Base-by-base conservation (phyloP, 2,329 filamentous ascomycete genomes). In the Aureobasidium zeae region DNA sequence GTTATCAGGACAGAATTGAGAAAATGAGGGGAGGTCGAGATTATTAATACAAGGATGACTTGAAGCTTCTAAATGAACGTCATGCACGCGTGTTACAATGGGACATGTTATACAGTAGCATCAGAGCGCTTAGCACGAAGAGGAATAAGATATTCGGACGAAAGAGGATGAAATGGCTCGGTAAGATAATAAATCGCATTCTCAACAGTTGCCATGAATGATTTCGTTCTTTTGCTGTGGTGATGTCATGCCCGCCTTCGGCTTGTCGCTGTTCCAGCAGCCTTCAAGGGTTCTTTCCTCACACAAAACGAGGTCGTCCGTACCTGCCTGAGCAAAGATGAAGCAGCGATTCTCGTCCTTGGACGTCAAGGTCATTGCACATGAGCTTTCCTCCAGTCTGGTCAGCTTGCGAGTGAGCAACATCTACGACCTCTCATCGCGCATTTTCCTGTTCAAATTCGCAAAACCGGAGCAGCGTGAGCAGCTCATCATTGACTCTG, bases 381-480 rank as follows among this genome's bases (percentile, higher is more conserved):
- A 94, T 62, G 91, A 98, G 74, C 83, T 98, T 50, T 81, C 86
- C 48, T 70, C 76, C 50, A 76, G 74, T 51, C 74, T 98, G 43
- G 77, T 82, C 47, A 77, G 78, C 47, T 73, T 96, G 49, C 84
- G 91, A 51, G 76, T 96, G 38, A 79, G 85, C 50, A 98, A 98
- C 60, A 81, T 95, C 61, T 96, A 98, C 68, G 91, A 98, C 63
- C 77, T 98, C 48, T 94, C 86, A 50, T 87, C 87, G 68, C 87
- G 89, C 59, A 95, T 96, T 58, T 86, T 96, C 58, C 79, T 96
- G 19, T 76, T 98, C 63, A 96, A 95, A 61, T 91, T 98, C 59
- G 80, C 87, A 44, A 94, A 91, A 62, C 86, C 89, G 31, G 81
- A 89, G 57, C 76, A 81, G 53, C 87, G 88, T 63, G 82, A 91